Conservation (phyloP, 2,329 filamentous ascomycete species). For the Periconia sp. region DNA sequence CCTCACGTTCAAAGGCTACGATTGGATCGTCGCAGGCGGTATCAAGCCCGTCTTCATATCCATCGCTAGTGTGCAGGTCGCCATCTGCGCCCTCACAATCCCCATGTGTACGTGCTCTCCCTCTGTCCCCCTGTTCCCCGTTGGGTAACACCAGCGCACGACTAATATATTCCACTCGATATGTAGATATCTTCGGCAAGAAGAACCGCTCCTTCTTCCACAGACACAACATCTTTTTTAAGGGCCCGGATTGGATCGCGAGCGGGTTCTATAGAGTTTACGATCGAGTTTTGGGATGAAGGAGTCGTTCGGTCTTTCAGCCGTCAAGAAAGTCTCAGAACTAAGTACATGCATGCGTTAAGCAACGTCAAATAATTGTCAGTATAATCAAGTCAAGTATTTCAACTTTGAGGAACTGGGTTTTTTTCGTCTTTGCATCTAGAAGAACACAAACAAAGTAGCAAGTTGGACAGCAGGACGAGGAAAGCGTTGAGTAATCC, state of each 20-base stretch:
- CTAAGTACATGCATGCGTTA: too few species aligned
- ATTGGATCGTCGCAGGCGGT: constrained; percentile 71
- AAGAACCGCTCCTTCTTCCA: constrained; percentile 38
- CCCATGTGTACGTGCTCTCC: constrained; percentile 70
- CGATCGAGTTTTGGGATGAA: background rate
- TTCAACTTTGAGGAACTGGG: too few species aligned
- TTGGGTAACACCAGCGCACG: too few species aligned
- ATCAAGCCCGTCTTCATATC: constrained; percentile 70
- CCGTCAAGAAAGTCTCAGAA: too few species aligned
- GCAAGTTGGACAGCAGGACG: too few species aligned
- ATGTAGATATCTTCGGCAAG: constrained; percentile 39
- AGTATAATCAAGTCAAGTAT: too few species aligned
- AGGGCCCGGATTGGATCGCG: constrained; percentile 32
- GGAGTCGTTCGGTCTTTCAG: too few species aligned
- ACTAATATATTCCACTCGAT: too few species aligned
- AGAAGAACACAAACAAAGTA: too few species aligned
- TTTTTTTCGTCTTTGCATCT: too few species aligned
- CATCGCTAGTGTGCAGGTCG: constrained; percentile 76
- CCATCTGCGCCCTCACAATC: constrained; percentile 72
- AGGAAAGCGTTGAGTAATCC: too few species aligned
- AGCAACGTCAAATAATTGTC: too few species aligned
- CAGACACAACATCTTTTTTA: constrained; percentile 38
- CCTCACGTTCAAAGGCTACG: constrained; percentile 79
- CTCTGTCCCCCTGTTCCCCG: background rate
- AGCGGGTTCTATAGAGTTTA: background rate